Conservation (phyloP, 1,284 basidiomycete species). For the Fomitopsis pinicola region DNA sequence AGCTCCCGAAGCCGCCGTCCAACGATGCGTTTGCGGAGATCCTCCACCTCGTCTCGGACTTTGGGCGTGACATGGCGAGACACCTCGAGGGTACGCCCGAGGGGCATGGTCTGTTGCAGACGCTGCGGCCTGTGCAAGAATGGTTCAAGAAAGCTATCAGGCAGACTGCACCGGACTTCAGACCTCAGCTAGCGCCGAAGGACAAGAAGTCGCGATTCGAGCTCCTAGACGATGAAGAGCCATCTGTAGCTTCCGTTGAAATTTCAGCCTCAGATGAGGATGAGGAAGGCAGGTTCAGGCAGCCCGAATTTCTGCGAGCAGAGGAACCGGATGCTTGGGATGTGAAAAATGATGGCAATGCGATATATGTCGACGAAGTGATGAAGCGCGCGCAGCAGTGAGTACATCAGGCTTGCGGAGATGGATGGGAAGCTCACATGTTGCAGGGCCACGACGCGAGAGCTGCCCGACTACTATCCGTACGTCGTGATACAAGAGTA, state of each 20-base stretch:
- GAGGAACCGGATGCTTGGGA: constrained; percentile 24
- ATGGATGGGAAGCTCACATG: constrained; percentile 25
- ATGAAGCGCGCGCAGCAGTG: constrained; percentile 45
- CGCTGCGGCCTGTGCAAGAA: constrained; percentile 45
- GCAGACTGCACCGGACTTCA: constrained; percentile 47
- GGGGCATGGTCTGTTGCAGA: constrained; percentile 47
- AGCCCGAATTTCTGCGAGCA: constrained; percentile 37
- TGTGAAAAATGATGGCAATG: constrained; percentile 3
- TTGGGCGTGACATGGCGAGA: constrained; percentile 39
- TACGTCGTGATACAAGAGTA: constrained; percentile 49
- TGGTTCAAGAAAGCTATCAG: constrained; percentile 45
- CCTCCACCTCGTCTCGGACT: constrained; percentile 39
- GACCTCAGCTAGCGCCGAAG: constrained; percentile 25
- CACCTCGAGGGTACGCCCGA: constrained; percentile 50
- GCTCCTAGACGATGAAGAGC: constrained; percentile 8
- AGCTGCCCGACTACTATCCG: constrained; percentile 59
- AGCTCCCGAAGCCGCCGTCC: constrained; percentile 52
- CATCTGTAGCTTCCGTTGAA: too few species aligned
- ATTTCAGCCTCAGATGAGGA: too few species aligned
- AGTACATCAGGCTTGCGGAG: too few species aligned
- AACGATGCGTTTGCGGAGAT: constrained; percentile 54
- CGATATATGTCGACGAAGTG: constrained; percentile 58
- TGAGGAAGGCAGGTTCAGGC: not conserved
- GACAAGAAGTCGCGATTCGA: not conserved
- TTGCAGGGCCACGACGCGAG: constrained; percentile 55